Evolutionary conservation across 2,329 filamentous ascomycete genomes (phyloP), one percentile per base, ranked within the genome.

Genomic region (Calonectria ilicicola): DNA sequence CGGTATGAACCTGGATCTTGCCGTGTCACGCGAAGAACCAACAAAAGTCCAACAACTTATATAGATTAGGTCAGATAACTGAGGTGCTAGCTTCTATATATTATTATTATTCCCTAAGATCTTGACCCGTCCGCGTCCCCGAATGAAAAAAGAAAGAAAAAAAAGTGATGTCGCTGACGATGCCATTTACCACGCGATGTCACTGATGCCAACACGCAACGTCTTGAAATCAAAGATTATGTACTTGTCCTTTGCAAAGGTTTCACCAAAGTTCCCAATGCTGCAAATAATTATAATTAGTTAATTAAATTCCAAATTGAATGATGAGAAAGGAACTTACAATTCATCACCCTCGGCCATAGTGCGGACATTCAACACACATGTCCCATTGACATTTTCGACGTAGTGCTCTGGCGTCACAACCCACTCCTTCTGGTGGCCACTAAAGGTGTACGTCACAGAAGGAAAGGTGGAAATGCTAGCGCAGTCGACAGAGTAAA

Each of bases 201-300:
- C 68, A n/a, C 68, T 70, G 27, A 70, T 70, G 19, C 68, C 68
- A 40, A 70, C 63, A 17, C 68, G 63, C 44, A 70, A 12, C 53
- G 64, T 70, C 53, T 66, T 32, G 26, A 70, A 70, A 49, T 70
- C 68, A 35, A 70, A 66, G 9, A 53, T 53, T 14, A 70, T 70
- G 32, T 70, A 70, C 53, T 70, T 70, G 44, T 70, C 68, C 63
- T 66, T 70, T 32, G 68, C 68, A 66, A 70, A 70, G 9, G 68
- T 70, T 27, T 70, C 68, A 42, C 68, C 68, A 63, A 70, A 70
- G 53, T 70, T 67, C 6, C 69, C 69, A 47, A 70, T 67, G 27
- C 69, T 70, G 15, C 26, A 60, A 12, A 66, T 21, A 27, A 40
- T 19, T 27, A 6, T 26, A 23, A 60, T 60, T 60, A 60, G 53